Conservation (phyloP, 2,329 filamentous ascomycete species). For the Verticillium albo-atrum region DNA sequence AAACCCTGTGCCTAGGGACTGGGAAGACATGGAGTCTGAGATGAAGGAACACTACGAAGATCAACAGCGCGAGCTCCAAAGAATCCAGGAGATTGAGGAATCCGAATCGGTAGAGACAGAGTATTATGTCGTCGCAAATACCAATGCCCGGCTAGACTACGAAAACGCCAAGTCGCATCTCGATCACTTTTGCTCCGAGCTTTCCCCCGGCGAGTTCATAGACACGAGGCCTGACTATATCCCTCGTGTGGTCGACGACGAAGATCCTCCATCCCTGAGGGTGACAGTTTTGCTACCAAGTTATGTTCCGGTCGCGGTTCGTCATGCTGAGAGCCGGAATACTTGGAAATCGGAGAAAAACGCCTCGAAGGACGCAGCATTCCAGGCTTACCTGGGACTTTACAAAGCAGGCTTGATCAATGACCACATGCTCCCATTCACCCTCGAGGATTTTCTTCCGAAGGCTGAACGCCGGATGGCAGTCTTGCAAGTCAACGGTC, state of each 20-base stretch:
- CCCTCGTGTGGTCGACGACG: conserved; percentile 32
- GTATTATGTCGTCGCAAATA: conserved; percentile 32
- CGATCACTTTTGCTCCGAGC: conserved; percentile 70
- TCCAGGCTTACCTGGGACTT: conserved; percentile 70
- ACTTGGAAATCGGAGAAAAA: conserved; percentile 68
- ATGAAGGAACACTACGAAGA: conserved; percentile 70
- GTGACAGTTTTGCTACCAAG: conserved; percentile 68
- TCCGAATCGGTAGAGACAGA: conserved; percentile 17
- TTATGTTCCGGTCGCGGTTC: conserved; percentile 59
- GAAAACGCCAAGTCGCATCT: conserved; percentile 73
- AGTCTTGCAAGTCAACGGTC: conserved; percentile 27
- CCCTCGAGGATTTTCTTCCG: conserved; percentile 31
- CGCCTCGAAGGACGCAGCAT: conserved; percentile 77
- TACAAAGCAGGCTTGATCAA: conserved; percentile 70
- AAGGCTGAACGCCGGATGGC: conserved; percentile 32
- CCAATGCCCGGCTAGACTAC: conserved; percentile 63
- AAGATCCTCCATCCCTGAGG: conserved; percentile 26
- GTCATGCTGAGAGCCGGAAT: conserved; percentile 43
- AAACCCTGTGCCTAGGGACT: conserved; percentile 35
- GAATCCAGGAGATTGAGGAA: conserved; percentile 45
- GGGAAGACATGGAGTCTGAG: conserved; percentile 63
- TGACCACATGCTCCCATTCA: conserved; percentile 68
- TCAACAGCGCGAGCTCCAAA: conserved; percentile 47
- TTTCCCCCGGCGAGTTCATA: conserved; percentile 55
- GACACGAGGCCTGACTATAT: conserved; percentile 67